phyloP scores from a whole-genome alignment of 129 eudicot species.

The Helianthus annuus region HanXRQr2.0-SUNRISE NC_035435.2:129200244-129200743 shows the following conservation, averaged over 20 bases:
- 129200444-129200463: slow-evolving; percentile 11
- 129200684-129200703: slow-evolving; percentile 30
- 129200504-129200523: not conserved
- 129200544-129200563: not conserved
- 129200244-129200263: too few relatives aligned
- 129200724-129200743: slow-evolving; percentile 38
- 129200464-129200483: slow-evolving; percentile 2
- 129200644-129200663: slow-evolving; percentile 22
- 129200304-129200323: too few relatives aligned
- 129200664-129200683: slow-evolving; percentile 21
- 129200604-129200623: not conserved
- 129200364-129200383: too few relatives aligned
- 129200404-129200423: too few relatives aligned
- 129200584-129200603: not conserved
- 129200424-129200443: not conserved
- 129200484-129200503: not conserved
- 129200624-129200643: slow-evolving; percentile 37
- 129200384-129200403: too few relatives aligned
- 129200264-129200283: too few relatives aligned
- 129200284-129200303: too few relatives aligned
- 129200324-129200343: too few relatives aligned
- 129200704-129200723: slow-evolving; percentile 43
- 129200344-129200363: too few relatives aligned
- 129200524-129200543: slow-evolving; percentile 17
- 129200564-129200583: not conserved